Percentiles rank a stretch among this genome's conserved stretches.
These are phyloP conservation scores for Fusarium sp. DNA, from an alignment of 2,329 filamentous ascomycete genomes.

Conservation along the genomic window DNA sequence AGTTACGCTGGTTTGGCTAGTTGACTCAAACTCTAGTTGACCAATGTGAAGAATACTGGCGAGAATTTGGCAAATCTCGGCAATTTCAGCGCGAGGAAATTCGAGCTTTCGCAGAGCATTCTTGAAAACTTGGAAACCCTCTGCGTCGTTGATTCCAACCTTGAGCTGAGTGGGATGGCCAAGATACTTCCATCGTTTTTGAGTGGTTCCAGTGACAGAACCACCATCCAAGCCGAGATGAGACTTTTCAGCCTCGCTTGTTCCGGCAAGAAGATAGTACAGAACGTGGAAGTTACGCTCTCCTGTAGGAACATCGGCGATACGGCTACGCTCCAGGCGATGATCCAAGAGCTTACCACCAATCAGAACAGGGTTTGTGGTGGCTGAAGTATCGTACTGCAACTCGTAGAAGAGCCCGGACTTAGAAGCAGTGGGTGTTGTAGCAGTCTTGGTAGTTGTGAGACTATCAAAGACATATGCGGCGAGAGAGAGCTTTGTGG, in stretches of 20 bases:
- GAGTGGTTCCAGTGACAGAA: conserved; percentile 57
- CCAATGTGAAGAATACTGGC: conserved; percentile 96
- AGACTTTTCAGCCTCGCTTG: conserved; percentile 86
- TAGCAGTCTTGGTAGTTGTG: conserved; percentile 96
- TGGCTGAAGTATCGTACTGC: conserved; percentile 91
- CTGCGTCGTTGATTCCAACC: conserved; percentile 93
- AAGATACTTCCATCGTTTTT: conserved; percentile 93
- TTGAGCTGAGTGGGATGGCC: conserved; percentile 97
- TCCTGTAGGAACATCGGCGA: conserved; percentile 90
- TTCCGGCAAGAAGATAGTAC: conserved; percentile 94
- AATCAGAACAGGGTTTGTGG: conserved; percentile 84
- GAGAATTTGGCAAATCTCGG: conserved; percentile 94
- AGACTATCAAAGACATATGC: conserved; percentile 96
- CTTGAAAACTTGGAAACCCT: conserved; percentile 98
- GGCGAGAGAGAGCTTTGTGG: conserved; percentile 89
- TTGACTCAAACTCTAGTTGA: conserved; percentile 90
- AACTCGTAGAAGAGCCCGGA: conserved; percentile 94
- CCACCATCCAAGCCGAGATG: conserved; percentile 74
- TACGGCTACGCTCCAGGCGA: conserved; percentile 87
- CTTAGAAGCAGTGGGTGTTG: conserved; percentile 94
- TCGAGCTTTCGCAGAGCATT: conserved; percentile 92
- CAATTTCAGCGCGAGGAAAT: conserved; percentile 91
- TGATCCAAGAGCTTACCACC: conserved; percentile 96
- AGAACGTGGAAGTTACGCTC: conserved; percentile 96
- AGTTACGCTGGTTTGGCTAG: conserved; percentile 77